Evolutionary conservation across 805 yeast species (phyloP), one percentile per base, ranked within the genome.

Genomic region (Jamesozyma lodderae): DNA sequence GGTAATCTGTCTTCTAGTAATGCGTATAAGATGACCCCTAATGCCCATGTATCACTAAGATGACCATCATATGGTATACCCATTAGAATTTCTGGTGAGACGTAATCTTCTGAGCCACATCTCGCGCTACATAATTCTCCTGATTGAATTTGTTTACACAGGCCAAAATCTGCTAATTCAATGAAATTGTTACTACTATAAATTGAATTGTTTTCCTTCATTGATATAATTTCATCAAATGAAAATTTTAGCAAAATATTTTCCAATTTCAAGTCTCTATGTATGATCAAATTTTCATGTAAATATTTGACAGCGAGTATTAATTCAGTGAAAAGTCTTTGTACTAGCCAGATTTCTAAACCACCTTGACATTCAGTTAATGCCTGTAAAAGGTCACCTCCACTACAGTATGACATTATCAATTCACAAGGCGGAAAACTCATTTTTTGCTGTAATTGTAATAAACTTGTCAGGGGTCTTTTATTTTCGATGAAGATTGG

Each of bases 21-120:
- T 1, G 94, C 76, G 53, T 87, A 92, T 1, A 88, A 62, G n/a
- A 88, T 66, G 3, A 92, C 97, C 2, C 98, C 98, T 8, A 88
- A 59, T 1, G 96, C 85, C 99, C 99, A 92, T 15, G 88, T 68
- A 58, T 92, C 99, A 35, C 92, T 81, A 46, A 84, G 77, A 37
- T 82, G 72, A 10, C 99, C 99, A 52, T 90, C 90, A 54, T 92
- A 92, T 6, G 86, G 81, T 40, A 84, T 68, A 1, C 97, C 97
- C 76, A 92, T 75, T 27, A 92, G 64, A 18, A 92, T 63, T 54
- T 92, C 99, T 0, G 98, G 99, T 0, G 96, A 81, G 6, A 92
- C 95, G 52, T 92, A 92, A 57, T 92, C 98, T 45, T 85, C 96
- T 1, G 95, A 84, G 0, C 99, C 98, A 59, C 98, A 92, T 43